Evolutionary conservation across 208 protist genomes (phyloP), one percentile per base, ranked within the genome.

Genomic region (Angomonas ambiguus): DNA sequence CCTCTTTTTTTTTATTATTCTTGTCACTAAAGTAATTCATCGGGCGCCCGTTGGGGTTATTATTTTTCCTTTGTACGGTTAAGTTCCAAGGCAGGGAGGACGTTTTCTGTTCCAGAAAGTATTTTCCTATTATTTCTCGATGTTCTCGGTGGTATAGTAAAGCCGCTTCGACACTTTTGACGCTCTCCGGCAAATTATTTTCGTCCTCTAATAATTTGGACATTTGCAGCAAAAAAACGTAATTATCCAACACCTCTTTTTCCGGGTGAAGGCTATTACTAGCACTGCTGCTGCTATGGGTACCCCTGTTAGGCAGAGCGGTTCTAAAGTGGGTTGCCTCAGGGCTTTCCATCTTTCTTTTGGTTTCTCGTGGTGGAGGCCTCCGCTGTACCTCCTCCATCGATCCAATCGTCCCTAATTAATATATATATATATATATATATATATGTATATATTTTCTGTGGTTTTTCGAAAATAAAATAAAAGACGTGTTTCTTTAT

Each of bases 81-180:
- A n/a, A 8, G 38, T 8, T 8, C 18, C 45, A 13, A 20, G 13
- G 10, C 5, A 13, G 45, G 45, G 20, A n/a, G 8, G 45, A 20
- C 4, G 18, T 53, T 20, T 53, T 27, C 5, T 4, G 10, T 13
- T n/a, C n/a, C 45, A 53, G 16, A 8, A 53, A n/a, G 45, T n/a
- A 24, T n/a, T 53, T 53, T 13, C 3, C 45, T 5, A 53, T 53
- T n/a, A 53, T 3, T 5, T 53, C 45, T 13, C 45, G 69, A 71
- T 51, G 86, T 63, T 0, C 68, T 73, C 80, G 67, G 0, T 83
- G 82, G 27, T 91, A 71, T 38, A 95, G 51, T 53, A 95, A 68
- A 31, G 83, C 87, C 16, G 87, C 81, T 67, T 95, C 87, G 0
- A 74, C 71, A 34, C 87, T 86, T 58, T 89, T 88, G 22, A 93